phyloP scores from a whole-genome alignment of 202 grass and related monocot genomes.

The Cymbopogon flexuosus region DNA sequence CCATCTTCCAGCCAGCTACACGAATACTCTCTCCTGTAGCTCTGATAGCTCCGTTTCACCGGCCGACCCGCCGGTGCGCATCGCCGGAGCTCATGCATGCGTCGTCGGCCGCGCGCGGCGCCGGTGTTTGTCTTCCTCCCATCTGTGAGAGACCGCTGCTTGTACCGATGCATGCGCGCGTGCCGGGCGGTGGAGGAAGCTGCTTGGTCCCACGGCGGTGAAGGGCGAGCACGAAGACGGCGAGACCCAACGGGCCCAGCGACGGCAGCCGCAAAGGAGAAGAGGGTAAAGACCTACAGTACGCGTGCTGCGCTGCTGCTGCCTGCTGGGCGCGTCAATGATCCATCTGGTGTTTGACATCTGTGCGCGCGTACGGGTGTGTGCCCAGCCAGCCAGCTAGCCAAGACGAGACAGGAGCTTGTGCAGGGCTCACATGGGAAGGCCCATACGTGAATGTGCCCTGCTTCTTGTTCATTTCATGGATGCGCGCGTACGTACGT shows the following conservation, averaged over 20 bases:
- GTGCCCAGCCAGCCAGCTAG: background rate
- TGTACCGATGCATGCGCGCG: too few species aligned
- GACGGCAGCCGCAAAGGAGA: background rate
- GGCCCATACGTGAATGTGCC: constrained; percentile 8
- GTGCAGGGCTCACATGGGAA: constrained; percentile 30
- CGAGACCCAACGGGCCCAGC: background rate
- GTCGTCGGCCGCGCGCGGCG: too few species aligned
- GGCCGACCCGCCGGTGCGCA: too few species aligned
- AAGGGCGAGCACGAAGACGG: background rate
- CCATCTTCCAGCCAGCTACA: too few species aligned
- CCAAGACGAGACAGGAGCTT: background rate
- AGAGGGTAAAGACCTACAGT: background rate
- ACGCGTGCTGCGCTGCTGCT: background rate
- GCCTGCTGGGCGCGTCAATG: background rate
- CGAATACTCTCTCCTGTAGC: too few species aligned
- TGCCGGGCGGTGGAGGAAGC: background rate
- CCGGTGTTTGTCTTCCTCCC: too few species aligned
- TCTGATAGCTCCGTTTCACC: too few species aligned
- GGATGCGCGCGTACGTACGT: background rate
- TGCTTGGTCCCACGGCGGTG: background rate
- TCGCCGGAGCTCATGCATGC: too few species aligned
- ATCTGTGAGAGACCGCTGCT: too few species aligned
- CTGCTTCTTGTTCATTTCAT: background rate
- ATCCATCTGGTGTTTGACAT: background rate
- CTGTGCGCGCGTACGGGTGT: background rate